Base-by-base conservation (phyloP, 164 flowering plant genomes). In the Vitis rupestris region DNA sequence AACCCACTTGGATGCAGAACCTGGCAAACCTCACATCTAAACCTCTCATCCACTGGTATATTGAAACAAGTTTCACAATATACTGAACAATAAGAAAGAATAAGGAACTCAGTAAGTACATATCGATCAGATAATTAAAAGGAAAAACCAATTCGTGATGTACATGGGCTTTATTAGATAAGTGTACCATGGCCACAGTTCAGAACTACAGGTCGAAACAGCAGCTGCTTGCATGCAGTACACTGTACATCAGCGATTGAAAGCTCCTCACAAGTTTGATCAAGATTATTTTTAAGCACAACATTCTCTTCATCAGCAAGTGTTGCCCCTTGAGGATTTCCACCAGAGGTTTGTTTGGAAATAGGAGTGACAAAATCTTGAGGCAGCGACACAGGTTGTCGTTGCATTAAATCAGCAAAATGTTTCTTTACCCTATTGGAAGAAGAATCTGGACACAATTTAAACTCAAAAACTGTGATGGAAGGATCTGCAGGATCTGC, bases 111-210 rank as follows among this genome's bases (percentile, higher is more conserved):
- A 75, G 37, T 30, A 8, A 53, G 15, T 2, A 60, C 37, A 27
- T 9, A 14, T 47, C 23, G 60, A 31, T 29, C 14, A 13, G 47
- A 16, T 10, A 17, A 62, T 27, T 2, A 29, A 55, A 49, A 1
- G 16, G 60, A 30, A 19, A 19, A 16, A 66, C 50, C 51, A n/a
- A 12, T 57, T 15, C 16, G 4, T 13, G 56, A 29, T 4, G 3
- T 10, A 51, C 16, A 59, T 55, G 44, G 31, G 10, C 58, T 30
- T 23, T 7, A 70, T 23, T 66, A 15, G 8, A 29, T 15, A 75
- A 50, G 37, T 48, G 47, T 87, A 94, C 97, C 98, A 81, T 91
- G 96, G 66, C 98, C 98, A 81, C 98, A 94, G 65, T 94, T 91
- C 67, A 94, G 90, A 84, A 87, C 91, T 12, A 74, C 83, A 50